Evolutionary conservation across 345 rosid genomes (phyloP).

Genomic region (Linum trigynum): DNA sequence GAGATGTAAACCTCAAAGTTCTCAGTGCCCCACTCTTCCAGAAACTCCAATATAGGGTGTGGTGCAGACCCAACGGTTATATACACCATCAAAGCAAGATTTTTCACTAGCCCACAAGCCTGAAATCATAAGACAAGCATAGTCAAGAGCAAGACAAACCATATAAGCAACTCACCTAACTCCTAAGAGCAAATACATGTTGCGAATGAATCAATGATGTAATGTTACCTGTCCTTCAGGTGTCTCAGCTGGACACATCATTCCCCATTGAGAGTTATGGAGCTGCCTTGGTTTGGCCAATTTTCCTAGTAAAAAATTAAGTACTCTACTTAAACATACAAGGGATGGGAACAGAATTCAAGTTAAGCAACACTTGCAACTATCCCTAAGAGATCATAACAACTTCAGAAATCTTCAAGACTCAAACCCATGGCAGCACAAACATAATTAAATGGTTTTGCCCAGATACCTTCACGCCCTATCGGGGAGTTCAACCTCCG

Average conservation of each 20-base stretch:
- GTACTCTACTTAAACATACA: background rate
- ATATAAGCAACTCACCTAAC: conserved; percentile 1
- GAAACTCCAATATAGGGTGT: conserved; percentile 78
- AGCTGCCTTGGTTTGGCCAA: conserved; percentile 96
- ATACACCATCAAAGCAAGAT: conserved; percentile 96
- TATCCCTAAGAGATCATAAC: background rate
- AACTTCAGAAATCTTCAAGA: background rate
- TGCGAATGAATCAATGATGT: background rate
- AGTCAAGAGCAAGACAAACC: background rate
- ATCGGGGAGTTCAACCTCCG: conserved; percentile 96
- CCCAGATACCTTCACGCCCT: conserved; percentile 79
- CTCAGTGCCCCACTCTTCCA: conserved; percentile 98
- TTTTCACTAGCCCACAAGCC: conserved; percentile 98
- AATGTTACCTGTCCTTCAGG: conserved; percentile 92
- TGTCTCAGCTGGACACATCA: conserved; percentile 99
- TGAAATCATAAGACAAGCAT: conserved; percentile 17
- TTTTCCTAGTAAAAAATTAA: conserved; percentile 49
- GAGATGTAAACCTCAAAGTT: conserved; percentile 67
- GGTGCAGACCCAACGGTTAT: conserved; percentile 97
- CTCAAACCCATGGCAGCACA: background rate
- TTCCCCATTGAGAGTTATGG: conserved; percentile 99
- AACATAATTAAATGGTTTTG: background rate
- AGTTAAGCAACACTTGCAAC: background rate
- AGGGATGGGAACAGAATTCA: background rate
- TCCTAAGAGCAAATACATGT: background rate